These are phyloP conservation scores for Penicillium palitans DNA, from an alignment of 2,329 filamentous ascomycete species.

Conservation along the genomic window DNA sequence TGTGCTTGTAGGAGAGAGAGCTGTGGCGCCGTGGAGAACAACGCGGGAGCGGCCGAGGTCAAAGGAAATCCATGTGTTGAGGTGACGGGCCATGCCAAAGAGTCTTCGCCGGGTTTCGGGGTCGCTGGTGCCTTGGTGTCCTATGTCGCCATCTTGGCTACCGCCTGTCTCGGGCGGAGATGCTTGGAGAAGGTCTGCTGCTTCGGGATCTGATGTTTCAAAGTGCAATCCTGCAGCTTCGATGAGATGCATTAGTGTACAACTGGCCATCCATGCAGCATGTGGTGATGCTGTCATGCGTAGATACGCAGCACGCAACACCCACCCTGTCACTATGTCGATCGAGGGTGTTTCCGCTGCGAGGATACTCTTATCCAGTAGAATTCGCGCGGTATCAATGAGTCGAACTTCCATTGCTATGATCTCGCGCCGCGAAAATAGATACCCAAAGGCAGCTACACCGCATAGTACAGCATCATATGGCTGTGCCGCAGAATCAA, in stretches of 20 bases:
- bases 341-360: constrained; percentile 30
- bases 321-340: constrained; percentile 46
- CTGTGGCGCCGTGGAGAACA: constrained; percentile 48
- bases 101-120: constrained; percentile 47
- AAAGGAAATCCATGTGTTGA: constrained; percentile 62
- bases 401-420: constrained; percentile 48
- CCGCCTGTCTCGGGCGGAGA: constrained; percentile 3
- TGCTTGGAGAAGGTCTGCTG: constrained; percentile 2
- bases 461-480: constrained; percentile 56
- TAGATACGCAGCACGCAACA: constrained; percentile 56
- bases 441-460: constrained; percentile 55
- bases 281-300: constrained; percentile 56
- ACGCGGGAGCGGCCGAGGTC: constrained; percentile 59
- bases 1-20: constrained; percentile 36
- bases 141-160: neutral
- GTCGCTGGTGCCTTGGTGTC: constrained; percentile 16
- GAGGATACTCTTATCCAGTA: constrained; percentile 47
- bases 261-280: constrained; percentile 57
- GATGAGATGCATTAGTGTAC: constrained; percentile 58
- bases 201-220: constrained; percentile 23
- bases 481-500: constrained; percentile 28
- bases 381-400: constrained; percentile 47
- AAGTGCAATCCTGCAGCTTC: constrained; percentile 51
- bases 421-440: constrained; percentile 52
- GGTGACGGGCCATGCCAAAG: constrained; percentile 55